Evolutionary conservation across 208 protist species (phyloP).

Genomic region (Endotrypanum monterogeii): DNA sequence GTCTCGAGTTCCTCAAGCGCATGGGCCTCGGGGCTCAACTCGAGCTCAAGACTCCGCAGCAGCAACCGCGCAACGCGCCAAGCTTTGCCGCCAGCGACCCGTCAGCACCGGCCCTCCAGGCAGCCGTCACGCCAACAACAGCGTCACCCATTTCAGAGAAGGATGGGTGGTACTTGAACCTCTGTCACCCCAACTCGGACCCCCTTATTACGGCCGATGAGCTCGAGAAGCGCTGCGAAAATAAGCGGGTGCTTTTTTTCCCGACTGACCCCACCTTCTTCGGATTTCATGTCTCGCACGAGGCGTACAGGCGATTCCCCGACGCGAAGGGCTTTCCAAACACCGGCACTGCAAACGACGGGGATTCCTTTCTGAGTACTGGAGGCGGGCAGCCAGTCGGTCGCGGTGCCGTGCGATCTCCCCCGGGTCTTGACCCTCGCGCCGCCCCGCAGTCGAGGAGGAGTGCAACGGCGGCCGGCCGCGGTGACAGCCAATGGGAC

Average conservation of each 20-base stretch:
- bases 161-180: conserved; percentile 22
- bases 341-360: background rate
- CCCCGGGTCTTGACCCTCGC: background rate
- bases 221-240: conserved; percentile 49
- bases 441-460: background rate
- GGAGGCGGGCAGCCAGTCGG: background rate
- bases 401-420: conserved; percentile 5
- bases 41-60: background rate
- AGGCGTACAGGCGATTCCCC: conserved; percentile 55
- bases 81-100: background rate
- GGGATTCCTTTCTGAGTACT: background rate
- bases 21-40: conserved; percentile 61
- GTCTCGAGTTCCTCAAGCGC: conserved; percentile 50
- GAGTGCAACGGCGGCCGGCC: background rate
- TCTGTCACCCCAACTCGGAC: conserved; percentile 29
- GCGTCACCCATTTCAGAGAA: background rate
- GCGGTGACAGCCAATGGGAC: background rate
- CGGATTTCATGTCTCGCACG: conserved; percentile 67
- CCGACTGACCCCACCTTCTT: conserved; percentile 68
- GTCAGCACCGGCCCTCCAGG: background rate
- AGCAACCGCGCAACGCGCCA: background rate
- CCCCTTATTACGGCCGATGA: conserved; percentile 50
- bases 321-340: conserved; percentile 22
- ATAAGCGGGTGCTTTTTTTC: conserved; percentile 62
- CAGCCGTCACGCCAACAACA: background rate